Conservation (phyloP, 2,329 filamentous ascomycete genomes). For the Epichloe aotearoae region DNA sequence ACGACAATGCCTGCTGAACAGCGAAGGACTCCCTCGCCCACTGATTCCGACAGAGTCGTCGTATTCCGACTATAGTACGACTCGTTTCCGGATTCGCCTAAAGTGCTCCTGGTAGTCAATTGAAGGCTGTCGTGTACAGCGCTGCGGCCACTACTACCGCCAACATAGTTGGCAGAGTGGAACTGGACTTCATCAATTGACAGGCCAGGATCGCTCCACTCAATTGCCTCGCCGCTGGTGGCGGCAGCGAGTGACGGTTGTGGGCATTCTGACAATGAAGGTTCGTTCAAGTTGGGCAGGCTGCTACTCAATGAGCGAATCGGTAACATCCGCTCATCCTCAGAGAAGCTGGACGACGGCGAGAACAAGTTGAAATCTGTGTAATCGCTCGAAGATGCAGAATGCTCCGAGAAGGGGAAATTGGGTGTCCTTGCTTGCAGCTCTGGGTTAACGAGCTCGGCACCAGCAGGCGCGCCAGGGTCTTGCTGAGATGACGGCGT, state of each 20-base stretch:
- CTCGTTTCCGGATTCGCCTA: neutral
- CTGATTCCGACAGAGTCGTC: neutral
- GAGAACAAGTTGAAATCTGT: slow-evolving; percentile 44
- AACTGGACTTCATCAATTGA: neutral
- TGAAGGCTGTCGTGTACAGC: neutral
- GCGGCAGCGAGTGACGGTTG: neutral
- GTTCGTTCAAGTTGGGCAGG: slow-evolving; percentile 5
- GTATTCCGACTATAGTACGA: neutral
- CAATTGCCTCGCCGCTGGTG: neutral
- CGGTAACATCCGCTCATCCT: slow-evolving; percentile 32
- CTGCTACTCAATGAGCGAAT: slow-evolving; percentile 10
- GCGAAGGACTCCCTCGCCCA: neutral
- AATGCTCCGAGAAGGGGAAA: slow-evolving; percentile 26
- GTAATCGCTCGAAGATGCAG: slow-evolving; percentile 24
- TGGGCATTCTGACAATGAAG: slow-evolving; percentile 3
- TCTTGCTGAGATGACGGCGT: slow-evolving; percentile 16
- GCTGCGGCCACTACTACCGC: neutral
- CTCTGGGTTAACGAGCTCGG: slow-evolving; percentile 3
- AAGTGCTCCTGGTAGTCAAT: neutral
- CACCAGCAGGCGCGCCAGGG: slow-evolving; percentile 4
- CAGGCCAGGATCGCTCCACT: neutral
- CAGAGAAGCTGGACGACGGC: slow-evolving; percentile 32
- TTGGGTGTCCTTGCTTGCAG: slow-evolving; percentile 2
- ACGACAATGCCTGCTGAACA: neutral
- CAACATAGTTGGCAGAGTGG: neutral